These are phyloP conservation scores for Fusarium cyanostomum DNA, from an alignment of 2,329 filamentous ascomycete species.

Conservation along the genomic window DNA sequence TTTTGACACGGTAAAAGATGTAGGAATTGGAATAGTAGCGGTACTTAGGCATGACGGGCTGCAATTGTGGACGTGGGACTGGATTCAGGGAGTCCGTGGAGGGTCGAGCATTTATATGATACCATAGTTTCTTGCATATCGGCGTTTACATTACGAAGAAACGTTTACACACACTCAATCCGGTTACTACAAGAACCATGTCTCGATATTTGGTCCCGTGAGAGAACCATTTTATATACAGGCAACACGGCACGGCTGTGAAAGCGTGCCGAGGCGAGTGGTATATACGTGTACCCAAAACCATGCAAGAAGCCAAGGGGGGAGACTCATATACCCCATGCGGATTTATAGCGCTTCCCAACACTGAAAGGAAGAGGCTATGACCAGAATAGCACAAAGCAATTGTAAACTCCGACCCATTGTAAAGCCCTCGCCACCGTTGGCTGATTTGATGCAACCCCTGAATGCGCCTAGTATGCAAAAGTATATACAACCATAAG, in stretches of 20 bases:
- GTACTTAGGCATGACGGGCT: not conserved
- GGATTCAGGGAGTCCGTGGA: slow-evolving; percentile 5
- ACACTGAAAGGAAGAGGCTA: slow-evolving; percentile 7
- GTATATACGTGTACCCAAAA: slow-evolving; percentile 21
- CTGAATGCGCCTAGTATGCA: slow-evolving; percentile 42
- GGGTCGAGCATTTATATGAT: slow-evolving; percentile 11
- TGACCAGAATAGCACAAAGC: slow-evolving; percentile 19
- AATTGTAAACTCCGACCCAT: slow-evolving; percentile 40
- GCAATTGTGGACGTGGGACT: not conserved
- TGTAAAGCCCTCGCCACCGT: slow-evolving; percentile 29
- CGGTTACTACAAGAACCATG: not conserved
- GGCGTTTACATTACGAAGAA: slow-evolving; percentile 16
- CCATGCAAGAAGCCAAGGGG: not conserved
- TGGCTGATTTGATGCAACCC: slow-evolving; percentile 39
- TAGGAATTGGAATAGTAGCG: not conserved
- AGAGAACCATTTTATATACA: slow-evolving; percentile 17
- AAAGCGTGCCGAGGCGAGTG: slow-evolving; percentile 8
- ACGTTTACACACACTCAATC: not conserved
- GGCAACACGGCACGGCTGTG: not conserved
- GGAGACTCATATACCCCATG: not conserved
- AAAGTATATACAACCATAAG: slow-evolving; percentile 33
- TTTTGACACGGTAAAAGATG: too few relatives aligned
- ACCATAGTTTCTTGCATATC: slow-evolving; percentile 28
- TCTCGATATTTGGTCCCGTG: slow-evolving; percentile 3
- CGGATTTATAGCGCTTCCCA: slow-evolving; percentile 3